Evolutionary conservation across 1,284 basidiomycete genomes (phyloP).

Genomic region (Ustilago curta): DNA sequence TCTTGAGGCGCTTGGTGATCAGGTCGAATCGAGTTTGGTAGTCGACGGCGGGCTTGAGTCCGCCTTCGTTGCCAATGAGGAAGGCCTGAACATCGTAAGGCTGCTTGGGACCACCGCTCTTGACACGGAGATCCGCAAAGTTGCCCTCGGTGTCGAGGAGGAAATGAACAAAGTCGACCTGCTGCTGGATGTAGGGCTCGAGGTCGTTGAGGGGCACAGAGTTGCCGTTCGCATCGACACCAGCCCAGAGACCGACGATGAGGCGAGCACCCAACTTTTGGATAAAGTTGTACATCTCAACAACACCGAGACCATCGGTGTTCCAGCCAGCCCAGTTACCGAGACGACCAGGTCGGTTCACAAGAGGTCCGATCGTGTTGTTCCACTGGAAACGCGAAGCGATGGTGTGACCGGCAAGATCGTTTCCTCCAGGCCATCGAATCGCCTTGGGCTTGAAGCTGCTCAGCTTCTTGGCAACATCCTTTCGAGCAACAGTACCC

Average conservation of each 20-base stretch:
- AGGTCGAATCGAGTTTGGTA: slow-evolving; percentile 76
- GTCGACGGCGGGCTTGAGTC: slow-evolving; percentile 55
- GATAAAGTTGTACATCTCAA: slow-evolving; percentile 78
- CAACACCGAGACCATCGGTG: slow-evolving; percentile 73
- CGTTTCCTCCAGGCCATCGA: slow-evolving; percentile 77
- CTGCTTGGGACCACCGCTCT: slow-evolving; percentile 57
- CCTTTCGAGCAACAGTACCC: slow-evolving; percentile 67
- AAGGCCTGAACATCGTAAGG: slow-evolving; percentile 77
- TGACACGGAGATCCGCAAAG: slow-evolving; percentile 37
- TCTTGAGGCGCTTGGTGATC: slow-evolving; percentile 74
- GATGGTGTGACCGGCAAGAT: slow-evolving; percentile 72
- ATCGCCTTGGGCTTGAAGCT: slow-evolving; percentile 77
- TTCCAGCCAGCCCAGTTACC: slow-evolving; percentile 73
- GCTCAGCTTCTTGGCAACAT: slow-evolving; percentile 76
- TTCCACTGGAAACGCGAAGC: slow-evolving; percentile 78
- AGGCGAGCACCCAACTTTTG: slow-evolving; percentile 73
- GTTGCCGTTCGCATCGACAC: slow-evolving; percentile 67
- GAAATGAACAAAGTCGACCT: slow-evolving; percentile 51
- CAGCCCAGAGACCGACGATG: slow-evolving; percentile 79
- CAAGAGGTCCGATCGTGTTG: slow-evolving; percentile 73
- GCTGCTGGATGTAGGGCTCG: slow-evolving; percentile 75
- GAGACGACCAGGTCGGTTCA: slow-evolving; percentile 72
- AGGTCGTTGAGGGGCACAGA: slow-evolving; percentile 73
- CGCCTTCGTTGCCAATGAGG: slow-evolving; percentile 74
- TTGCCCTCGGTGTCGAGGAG: slow-evolving; percentile 43